phyloP scores from a whole-genome alignment of 495 filamentous ascomycete genomes.

The Amniculicola lignicola region DNA sequence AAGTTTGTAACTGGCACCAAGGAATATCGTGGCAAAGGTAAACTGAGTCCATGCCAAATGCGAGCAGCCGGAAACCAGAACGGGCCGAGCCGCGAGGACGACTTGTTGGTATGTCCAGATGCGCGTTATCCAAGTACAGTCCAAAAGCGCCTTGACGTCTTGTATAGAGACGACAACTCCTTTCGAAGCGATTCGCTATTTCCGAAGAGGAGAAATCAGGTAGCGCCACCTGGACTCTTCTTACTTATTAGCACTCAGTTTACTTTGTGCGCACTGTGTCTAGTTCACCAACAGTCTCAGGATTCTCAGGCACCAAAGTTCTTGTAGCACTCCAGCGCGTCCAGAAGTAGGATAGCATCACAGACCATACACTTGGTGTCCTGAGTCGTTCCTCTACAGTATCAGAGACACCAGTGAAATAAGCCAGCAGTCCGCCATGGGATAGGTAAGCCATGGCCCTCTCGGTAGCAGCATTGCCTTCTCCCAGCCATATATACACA shows the following conservation, averaged over 20 bases:
- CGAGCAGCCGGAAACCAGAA: not conserved
- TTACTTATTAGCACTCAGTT: not conserved
- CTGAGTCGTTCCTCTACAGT: not conserved
- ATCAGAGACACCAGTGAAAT: not conserved
- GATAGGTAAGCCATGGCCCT: conserved; percentile 8
- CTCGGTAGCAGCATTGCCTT: conserved; percentile 1
- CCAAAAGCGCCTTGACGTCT: no score
- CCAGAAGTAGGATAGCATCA: not conserved
- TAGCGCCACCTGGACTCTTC: not conserved
- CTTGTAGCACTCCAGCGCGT: not conserved
- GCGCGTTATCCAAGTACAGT: not conserved
- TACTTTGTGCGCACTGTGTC: no score
- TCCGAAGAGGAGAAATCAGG: not conserved
- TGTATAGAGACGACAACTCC: no score
- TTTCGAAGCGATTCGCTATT: not conserved
- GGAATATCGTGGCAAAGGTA: no score
- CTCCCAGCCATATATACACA: conserved; percentile 14
- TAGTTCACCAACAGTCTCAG: no score
- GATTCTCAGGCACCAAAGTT: not conserved
- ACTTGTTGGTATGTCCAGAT: conserved; percentile 8
- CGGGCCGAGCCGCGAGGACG: not conserved
- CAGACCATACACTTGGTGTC: not conserved
- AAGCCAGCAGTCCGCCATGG: not conserved
- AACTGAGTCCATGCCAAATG: not conserved
- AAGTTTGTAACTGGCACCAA: no score